A percentile compares a stretch with the other conserved stretches of the same genome.
Conservation (phyloP, 2,329 filamentous ascomycete species). For the Aureobasidium namibiae region DNA sequence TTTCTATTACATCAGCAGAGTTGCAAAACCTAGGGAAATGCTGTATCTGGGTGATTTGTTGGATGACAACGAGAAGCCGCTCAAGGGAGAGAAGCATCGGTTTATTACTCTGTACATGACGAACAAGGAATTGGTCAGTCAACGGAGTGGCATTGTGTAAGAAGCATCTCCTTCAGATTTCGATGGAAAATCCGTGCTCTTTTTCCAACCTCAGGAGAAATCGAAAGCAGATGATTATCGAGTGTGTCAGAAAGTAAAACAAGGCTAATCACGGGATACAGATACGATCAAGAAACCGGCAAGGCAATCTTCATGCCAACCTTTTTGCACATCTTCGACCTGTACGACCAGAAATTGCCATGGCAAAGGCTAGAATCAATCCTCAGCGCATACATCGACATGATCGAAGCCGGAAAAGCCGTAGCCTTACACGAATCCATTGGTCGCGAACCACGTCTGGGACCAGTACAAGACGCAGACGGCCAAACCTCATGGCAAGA, state of each 20-base stretch:
- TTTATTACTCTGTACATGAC: slow-evolving; percentile 25
- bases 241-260: background rate
- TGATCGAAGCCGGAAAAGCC: slow-evolving; percentile 27
- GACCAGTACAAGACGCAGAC: slow-evolving; percentile 18
- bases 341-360: slow-evolving; percentile 21
- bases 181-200: background rate
- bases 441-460: slow-evolving; percentile 11
- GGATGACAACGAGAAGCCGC: slow-evolving; percentile 21
- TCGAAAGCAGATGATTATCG: background rate
- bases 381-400: slow-evolving; percentile 26
- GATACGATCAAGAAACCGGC: slow-evolving; percentile 23
- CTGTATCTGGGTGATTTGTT: slow-evolving; percentile 23
- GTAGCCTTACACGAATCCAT: slow-evolving; percentile 23
- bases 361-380: slow-evolving; percentile 29
- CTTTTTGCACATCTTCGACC: slow-evolving; percentile 25
- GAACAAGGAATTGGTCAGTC: slow-evolving; percentile 22
- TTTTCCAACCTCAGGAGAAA: background rate
- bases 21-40: slow-evolving; percentile 23
- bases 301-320: slow-evolving; percentile 27
- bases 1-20: slow-evolving; percentile 26
- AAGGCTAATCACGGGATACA: background rate
- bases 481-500: slow-evolving; percentile 26
- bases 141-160: slow-evolving; percentile 25
- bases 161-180: background rate
- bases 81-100: slow-evolving; percentile 22